Percentiles rank a stretch among this genome's conserved stretches.
These are phyloP conservation scores for Mycena metata DNA, from an alignment of 768 basidiomycete genomes.

Conservation along the genomic window DNA sequence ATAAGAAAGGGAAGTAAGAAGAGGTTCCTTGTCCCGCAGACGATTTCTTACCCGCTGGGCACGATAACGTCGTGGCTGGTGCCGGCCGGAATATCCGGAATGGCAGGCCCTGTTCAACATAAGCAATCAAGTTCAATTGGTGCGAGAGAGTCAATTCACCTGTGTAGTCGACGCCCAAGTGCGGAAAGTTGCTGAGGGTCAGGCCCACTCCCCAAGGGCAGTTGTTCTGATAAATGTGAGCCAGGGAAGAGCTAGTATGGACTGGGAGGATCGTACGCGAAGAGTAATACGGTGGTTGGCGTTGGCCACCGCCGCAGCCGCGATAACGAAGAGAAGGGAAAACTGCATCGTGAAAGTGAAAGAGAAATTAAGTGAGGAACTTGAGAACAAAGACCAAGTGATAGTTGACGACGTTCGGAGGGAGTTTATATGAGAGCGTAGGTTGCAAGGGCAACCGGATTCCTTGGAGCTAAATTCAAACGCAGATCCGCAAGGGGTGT, in stretches of 20 bases:
- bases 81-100: slow-evolving; percentile 4
- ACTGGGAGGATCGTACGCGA: neutral
- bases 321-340: neutral
- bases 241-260: neutral
- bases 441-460: too few relatives aligned
- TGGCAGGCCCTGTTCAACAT: slow-evolving; percentile 4
- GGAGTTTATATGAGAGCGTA: too few relatives aligned
- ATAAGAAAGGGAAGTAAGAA: too few relatives aligned
- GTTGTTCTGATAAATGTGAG: slow-evolving; percentile 9
- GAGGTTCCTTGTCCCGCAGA: too few relatives aligned
- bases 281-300: neutral
- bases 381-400: too few relatives aligned
- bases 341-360: neutral
- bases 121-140: too few relatives aligned
- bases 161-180: slow-evolving; percentile 11
- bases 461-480: too few relatives aligned
- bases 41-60: neutral
- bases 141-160: too few relatives aligned
- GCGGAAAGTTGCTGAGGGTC: slow-evolving; percentile 28
- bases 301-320: neutral
- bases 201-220: slow-evolving; percentile 14
- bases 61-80: neutral
- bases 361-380: neutral
- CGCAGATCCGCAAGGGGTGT: too few relatives aligned
- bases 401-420: too few relatives aligned